These are phyloP conservation scores for Aspergillus pseudoglaucus DNA, from an alignment of 2,329 filamentous ascomycete genomes.

Conservation along the genomic window DNA sequence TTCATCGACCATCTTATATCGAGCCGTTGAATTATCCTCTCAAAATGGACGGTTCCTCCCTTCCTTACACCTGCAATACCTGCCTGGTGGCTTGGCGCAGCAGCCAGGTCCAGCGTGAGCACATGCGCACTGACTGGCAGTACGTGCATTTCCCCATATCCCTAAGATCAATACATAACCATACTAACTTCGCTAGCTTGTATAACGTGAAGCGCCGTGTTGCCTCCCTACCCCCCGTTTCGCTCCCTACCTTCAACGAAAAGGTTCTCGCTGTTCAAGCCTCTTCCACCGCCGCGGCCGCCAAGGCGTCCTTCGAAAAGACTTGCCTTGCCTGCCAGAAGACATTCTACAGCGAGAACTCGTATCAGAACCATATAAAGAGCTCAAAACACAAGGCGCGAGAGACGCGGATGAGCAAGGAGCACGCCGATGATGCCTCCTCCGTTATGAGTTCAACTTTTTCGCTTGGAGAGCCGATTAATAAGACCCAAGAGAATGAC, in stretches of 20 bases:
- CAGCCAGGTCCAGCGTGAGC: slow-evolving; percentile 83
- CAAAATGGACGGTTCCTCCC: slow-evolving; percentile 42
- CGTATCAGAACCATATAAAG: slow-evolving; percentile 83
- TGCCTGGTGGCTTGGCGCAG: slow-evolving; percentile 95
- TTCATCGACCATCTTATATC: not conserved
- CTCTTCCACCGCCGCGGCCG: slow-evolving; percentile 72
- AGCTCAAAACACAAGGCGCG: slow-evolving; percentile 83
- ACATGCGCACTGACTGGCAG: slow-evolving; percentile 99
- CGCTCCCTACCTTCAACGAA: slow-evolving; percentile 88
- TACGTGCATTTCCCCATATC: slow-evolving; percentile 45
- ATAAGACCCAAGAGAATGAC: slow-evolving; percentile 54
- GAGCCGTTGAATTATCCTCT: not conserved
- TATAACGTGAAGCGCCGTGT: slow-evolving; percentile 96
- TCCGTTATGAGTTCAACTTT: slow-evolving; percentile 89
- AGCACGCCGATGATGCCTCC: slow-evolving; percentile 59
- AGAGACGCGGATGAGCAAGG: slow-evolving; percentile 46
- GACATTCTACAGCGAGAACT: slow-evolving; percentile 94
- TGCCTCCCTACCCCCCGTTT: slow-evolving; percentile 80
- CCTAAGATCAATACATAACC: slow-evolving; percentile 4
- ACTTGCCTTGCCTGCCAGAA: slow-evolving; percentile 76
- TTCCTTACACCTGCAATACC: slow-evolving; percentile 97
- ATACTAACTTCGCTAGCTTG: slow-evolving; percentile 49
- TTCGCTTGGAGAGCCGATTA: slow-evolving; percentile 74
- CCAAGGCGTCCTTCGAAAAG: slow-evolving; percentile 83
- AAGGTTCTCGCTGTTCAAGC: slow-evolving; percentile 92